These are phyloP conservation scores for Phaeosphaeria sp. DNA, from an alignment of 2,329 filamentous ascomycete genomes.

Conservation along the genomic window DNA sequence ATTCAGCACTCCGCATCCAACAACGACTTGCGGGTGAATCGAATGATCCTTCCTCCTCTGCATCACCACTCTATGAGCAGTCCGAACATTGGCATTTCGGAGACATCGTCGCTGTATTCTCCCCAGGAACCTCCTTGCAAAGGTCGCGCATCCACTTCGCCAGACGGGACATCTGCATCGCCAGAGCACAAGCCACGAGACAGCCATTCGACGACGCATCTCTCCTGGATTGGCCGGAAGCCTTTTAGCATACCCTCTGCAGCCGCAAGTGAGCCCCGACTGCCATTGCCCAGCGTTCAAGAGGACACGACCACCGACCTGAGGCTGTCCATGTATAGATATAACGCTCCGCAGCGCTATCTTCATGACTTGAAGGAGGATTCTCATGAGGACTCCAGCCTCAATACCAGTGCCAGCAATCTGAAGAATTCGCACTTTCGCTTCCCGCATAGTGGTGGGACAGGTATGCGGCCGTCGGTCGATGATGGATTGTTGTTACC, in stretches of 20 bases:
- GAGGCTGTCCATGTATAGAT: constrained; percentile 38
- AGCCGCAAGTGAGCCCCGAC: constrained; percentile 13
- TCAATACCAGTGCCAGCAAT: constrained; percentile 46
- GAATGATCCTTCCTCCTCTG: constrained; percentile 1
- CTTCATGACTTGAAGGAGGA: constrained; percentile 58
- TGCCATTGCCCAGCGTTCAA: constrained; percentile 17
- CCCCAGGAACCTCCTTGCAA: constrained; percentile 25
- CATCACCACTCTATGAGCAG: constrained; percentile 23
- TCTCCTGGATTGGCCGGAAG: constrained; percentile 36
- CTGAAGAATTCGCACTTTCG: constrained; percentile 37
- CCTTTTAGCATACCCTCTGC: constrained; percentile 13
- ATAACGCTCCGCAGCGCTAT: constrained; percentile 39
- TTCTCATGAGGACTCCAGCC: constrained; percentile 55
- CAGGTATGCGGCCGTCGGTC: constrained; percentile 23
- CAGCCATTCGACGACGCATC: constrained; percentile 45
- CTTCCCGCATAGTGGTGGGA: constrained; percentile 27
- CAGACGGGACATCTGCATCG: constrained; percentile 12
- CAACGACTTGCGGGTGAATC: constrained; percentile 5
- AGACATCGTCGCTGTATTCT: constrained; percentile 35
- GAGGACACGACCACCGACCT: constrained; percentile 45
- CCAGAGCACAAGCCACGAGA: constrained; percentile 28
- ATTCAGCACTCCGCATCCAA: constrained; percentile 9
- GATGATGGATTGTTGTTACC: constrained; percentile 30
- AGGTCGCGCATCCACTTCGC: constrained; percentile 21
- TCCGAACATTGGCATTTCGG: constrained; percentile 14